phyloP scores from a whole-genome alignment of 192 early-diverging fungal genomes.

The Coemansia sp. region DNA sequence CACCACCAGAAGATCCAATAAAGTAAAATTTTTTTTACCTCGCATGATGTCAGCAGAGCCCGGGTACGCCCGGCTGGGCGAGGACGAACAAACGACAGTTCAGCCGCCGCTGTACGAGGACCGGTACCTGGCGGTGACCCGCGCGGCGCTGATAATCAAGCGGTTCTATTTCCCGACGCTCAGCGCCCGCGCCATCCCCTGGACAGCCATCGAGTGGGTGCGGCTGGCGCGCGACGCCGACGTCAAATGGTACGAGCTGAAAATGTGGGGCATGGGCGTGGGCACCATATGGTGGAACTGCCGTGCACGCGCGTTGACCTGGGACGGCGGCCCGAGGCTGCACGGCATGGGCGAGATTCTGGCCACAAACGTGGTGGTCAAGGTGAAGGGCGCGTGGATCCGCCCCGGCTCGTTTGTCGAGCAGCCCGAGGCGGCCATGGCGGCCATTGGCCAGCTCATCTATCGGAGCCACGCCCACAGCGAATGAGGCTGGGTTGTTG shows the following conservation, averaged over 20 bases:
- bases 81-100: background rate
- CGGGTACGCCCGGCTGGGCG: background rate
- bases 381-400: slow-evolving; percentile 3
- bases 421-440: slow-evolving; percentile 8
- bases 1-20: too few relatives aligned
- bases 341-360: slow-evolving; percentile 7
- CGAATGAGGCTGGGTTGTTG: background rate
- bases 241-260: slow-evolving; percentile 13
- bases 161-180: slow-evolving; percentile 20
- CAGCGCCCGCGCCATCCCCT: slow-evolving; percentile 2
- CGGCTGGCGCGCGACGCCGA: slow-evolving; percentile 8
- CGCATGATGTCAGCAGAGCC: background rate
- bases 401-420: slow-evolving; percentile 16
- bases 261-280: slow-evolving; percentile 11
- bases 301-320: background rate
- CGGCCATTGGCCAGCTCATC: slow-evolving; percentile 8
- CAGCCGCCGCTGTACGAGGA: slow-evolving; percentile 16
- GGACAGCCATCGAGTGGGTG: slow-evolving; percentile 16
- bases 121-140: slow-evolving; percentile 2
- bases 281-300: slow-evolving; percentile 27
- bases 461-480: background rate
- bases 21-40: background rate
- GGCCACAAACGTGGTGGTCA: slow-evolving; percentile 14
- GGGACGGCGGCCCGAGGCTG: background rate
- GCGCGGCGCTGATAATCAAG: slow-evolving; percentile 7